Percentiles rank a stretch among this genome's conserved stretches.
Conservation (phyloP, 306 rosid species). For the Carpinus viminea region DNA sequence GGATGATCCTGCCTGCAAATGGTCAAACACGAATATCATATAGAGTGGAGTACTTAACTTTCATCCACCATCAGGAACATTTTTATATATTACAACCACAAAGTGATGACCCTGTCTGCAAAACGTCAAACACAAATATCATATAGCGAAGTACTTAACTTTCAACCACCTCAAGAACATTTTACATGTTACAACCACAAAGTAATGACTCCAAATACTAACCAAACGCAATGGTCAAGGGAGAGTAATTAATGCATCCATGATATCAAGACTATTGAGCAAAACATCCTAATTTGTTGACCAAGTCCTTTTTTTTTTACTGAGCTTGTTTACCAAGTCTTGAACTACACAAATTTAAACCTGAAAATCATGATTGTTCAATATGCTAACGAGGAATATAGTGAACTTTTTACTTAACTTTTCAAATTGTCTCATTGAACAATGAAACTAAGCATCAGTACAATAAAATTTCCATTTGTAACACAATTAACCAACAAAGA, state of each 20-base stretch:
- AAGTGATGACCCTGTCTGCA: neutral
- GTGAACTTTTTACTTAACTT: neutral
- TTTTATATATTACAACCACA: neutral
- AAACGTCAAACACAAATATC: no score
- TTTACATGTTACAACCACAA: neutral
- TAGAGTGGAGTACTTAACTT: neutral
- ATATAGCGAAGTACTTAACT: neutral
- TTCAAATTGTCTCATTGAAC: neutral
- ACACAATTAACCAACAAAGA: neutral
- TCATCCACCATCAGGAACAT: neutral
- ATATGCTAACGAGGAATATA: neutral
- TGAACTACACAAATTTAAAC: neutral
- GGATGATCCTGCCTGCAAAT: constrained; percentile 75
- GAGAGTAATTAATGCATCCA: neutral
- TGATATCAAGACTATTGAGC: neutral
- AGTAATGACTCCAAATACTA: neutral
- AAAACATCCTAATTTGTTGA: neutral
- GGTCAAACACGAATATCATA: neutral
- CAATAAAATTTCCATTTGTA: neutral
- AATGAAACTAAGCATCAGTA: neutral
- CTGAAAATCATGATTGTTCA: neutral
- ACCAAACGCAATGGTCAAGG: neutral
- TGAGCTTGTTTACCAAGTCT: neutral
- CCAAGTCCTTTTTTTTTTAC: neutral
- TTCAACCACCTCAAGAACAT: neutral